Evolutionary conservation across 1,284 basidiomycete species (phyloP).

Genomic region (Meripilus lineatus): DNA sequence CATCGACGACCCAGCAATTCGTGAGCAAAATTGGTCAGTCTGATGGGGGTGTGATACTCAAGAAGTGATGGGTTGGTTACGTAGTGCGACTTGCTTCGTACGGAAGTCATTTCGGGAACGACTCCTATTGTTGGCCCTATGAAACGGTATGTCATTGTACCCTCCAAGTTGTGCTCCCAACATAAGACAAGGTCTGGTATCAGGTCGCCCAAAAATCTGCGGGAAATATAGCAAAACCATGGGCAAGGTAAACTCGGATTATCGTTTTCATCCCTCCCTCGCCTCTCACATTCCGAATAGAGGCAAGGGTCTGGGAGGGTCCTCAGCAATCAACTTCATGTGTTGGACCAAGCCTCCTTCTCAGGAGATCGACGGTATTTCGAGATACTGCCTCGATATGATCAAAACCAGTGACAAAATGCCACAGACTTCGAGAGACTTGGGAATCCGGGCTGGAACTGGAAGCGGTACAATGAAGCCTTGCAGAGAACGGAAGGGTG

Average conservation of each 20-base stretch:
- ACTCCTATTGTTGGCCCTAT: conserved; percentile 23
- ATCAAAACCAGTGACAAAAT: conserved; percentile 7
- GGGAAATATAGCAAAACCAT: not conserved
- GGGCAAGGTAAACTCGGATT: not conserved
- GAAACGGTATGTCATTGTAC: conserved; percentile 25
- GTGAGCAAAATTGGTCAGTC: conserved; percentile 2
- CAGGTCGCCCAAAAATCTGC: not conserved
- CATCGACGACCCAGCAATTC: conserved; percentile 8
- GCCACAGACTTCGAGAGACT: conserved; percentile 13
- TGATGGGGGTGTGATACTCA: not conserved
- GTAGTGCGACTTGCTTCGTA: conserved; percentile 25
- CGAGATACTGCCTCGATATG: not conserved
- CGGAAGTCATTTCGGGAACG: conserved; percentile 24
- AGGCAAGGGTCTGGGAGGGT: conserved; percentile 7
- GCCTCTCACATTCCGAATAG: too few relatives aligned
- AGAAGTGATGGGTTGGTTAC: not conserved
- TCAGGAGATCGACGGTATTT: conserved; percentile 4
- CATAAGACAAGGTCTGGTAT: too few relatives aligned
- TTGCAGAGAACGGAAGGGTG: conserved; percentile 14
- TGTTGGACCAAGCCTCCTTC: conserved; percentile 1
- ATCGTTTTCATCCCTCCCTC: too few relatives aligned
- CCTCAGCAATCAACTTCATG: conserved; percentile 7
- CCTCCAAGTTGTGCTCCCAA: too few relatives aligned
- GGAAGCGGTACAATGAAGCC: conserved; percentile 12
- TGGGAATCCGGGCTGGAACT: conserved; percentile 23